phyloP scores from a whole-genome alignment of 768 basidiomycete species.

The Tulasnella sp. region DNA sequence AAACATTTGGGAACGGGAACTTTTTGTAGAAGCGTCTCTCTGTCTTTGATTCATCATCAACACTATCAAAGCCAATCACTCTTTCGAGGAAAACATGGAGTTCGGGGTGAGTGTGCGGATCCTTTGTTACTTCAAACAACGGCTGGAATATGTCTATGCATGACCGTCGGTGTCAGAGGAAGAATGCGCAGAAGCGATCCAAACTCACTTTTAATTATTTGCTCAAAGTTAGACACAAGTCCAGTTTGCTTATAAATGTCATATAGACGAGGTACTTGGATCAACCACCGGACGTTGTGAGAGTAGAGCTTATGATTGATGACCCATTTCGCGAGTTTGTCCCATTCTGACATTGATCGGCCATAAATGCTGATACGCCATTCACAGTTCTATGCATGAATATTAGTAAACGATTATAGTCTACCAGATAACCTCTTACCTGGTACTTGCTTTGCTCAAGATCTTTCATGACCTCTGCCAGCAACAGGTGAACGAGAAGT shows the following conservation, averaged over 20 bases:
- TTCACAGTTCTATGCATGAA: slow-evolving; percentile 63
- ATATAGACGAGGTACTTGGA: slow-evolving; percentile 90
- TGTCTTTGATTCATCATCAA: slow-evolving; percentile 93
- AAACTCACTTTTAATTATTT: slow-evolving; percentile 72
- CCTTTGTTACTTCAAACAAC: slow-evolving; percentile 88
- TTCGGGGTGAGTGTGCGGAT: slow-evolving; percentile 82
- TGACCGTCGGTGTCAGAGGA: neutral
- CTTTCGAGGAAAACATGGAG: slow-evolving; percentile 91
- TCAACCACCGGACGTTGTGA: slow-evolving; percentile 96
- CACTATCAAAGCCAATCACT: slow-evolving; percentile 94
- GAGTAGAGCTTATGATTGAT: slow-evolving; percentile 85
- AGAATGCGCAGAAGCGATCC: neutral
- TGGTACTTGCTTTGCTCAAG: slow-evolving; percentile 98
- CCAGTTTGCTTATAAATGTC: slow-evolving; percentile 88
- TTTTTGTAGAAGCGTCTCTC: slow-evolving; percentile 88
- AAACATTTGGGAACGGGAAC: slow-evolving; percentile 80
- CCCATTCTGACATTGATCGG: slow-evolving; percentile 75
- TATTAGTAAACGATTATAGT: neutral
- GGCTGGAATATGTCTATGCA: slow-evolving; percentile 76
- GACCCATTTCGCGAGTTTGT: slow-evolving; percentile 96
- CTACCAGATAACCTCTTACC: slow-evolving; percentile 36
- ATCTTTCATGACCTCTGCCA: slow-evolving; percentile 92
- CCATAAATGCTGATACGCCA: slow-evolving; percentile 97
- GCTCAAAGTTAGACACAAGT: slow-evolving; percentile 72
- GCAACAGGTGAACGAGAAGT: neutral